These are phyloP conservation scores for Neurospora sp. DNA, from an alignment of 495 filamentous ascomycete species.

Conservation along the genomic window DNA sequence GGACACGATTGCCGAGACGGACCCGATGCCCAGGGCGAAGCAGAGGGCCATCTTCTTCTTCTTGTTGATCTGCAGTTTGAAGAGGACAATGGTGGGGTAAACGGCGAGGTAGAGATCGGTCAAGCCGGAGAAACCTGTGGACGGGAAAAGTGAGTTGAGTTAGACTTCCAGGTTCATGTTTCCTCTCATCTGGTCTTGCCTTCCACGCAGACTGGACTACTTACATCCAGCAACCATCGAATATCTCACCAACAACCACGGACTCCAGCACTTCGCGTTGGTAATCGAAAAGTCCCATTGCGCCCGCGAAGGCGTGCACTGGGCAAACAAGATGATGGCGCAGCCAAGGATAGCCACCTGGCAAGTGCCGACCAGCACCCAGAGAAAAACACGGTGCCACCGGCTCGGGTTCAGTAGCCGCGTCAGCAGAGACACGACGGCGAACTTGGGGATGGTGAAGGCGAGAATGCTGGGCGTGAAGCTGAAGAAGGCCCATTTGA, in stretches of 20 bases:
- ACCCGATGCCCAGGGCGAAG: constrained; percentile 33
- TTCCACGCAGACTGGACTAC: constrained; percentile 1
- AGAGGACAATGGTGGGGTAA: constrained; percentile 35
- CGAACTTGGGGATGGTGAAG: constrained; percentile 19
- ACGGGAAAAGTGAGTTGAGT: background rate
- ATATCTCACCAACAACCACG: constrained; percentile 29
- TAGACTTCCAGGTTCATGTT: too few species aligned
- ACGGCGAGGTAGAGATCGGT: constrained; percentile 40
- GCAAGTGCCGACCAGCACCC: constrained; percentile 18
- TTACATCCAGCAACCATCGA: constrained; percentile 31
- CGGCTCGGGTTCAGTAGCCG: constrained; percentile 10
- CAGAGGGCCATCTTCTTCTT: constrained; percentile 39
- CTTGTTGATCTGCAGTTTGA: constrained; percentile 30
- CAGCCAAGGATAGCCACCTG: constrained; percentile 12
- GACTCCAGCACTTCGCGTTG: constrained; percentile 20
- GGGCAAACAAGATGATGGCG: constrained; percentile 15
- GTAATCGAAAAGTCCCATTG: constrained; percentile 10
- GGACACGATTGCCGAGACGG: constrained; percentile 20
- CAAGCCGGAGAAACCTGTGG: constrained; percentile 31
- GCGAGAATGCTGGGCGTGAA: constrained; percentile 16
- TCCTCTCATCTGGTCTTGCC: background rate
- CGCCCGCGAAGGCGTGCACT: constrained; percentile 13
- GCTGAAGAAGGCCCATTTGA: constrained; percentile 13
- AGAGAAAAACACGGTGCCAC: constrained; percentile 9
- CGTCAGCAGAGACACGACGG: constrained; percentile 15